Conservation (phyloP, 495 filamentous ascomycete species). For the Lophium mytilinum region DNA sequence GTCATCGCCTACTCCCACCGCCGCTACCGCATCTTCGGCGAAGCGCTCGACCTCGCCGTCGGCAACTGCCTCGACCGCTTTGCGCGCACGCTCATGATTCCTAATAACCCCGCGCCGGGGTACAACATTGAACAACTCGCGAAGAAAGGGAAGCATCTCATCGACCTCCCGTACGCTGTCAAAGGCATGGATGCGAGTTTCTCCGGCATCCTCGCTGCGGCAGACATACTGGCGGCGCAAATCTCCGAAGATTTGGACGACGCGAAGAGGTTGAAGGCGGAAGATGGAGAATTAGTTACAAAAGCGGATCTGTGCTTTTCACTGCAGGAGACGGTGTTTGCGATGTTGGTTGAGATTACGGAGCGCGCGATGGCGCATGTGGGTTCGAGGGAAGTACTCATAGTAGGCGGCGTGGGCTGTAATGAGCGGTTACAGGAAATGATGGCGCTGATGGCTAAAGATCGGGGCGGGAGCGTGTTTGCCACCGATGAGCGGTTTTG, state of each 20-base stretch:
- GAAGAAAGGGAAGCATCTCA: slow-evolving; percentile 59
- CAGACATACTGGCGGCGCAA: slow-evolving; percentile 66
- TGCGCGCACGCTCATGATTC: slow-evolving; percentile 78
- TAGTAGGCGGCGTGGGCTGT: slow-evolving; percentile 97
- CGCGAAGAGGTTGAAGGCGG: slow-evolving; percentile 32
- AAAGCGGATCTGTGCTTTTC: slow-evolving; percentile 88
- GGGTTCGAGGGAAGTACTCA: slow-evolving; percentile 78
- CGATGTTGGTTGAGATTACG: slow-evolving; percentile 98
- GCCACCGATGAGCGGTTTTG: slow-evolving; percentile 96
- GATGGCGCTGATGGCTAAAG: slow-evolving; percentile 95
- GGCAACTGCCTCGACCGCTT: slow-evolving; percentile 97
- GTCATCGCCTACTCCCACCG: slow-evolving; percentile 94
- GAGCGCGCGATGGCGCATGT: slow-evolving; percentile 98
- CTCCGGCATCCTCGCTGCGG: slow-evolving; percentile 75
- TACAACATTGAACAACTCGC: slow-evolving; percentile 98
- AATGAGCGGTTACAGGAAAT: slow-evolving; percentile 95
- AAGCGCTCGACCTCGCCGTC: slow-evolving; percentile 94
- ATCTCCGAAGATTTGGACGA: slow-evolving; percentile 36
- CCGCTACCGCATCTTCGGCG: slow-evolving; percentile 94
- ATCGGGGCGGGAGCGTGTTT: slow-evolving; percentile 82
- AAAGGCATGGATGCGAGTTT: slow-evolving; percentile 99
- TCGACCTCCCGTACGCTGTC: slow-evolving; percentile 90
- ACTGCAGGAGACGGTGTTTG: slow-evolving; percentile 87
- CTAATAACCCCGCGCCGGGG: slow-evolving; percentile 91
- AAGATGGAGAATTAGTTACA: slow-evolving; percentile 48